Evolutionary conservation across 441 rosid genomes (phyloP), one percentile per base, ranked within the genome.

Genomic region (Syzygium syzygioides): DNA sequence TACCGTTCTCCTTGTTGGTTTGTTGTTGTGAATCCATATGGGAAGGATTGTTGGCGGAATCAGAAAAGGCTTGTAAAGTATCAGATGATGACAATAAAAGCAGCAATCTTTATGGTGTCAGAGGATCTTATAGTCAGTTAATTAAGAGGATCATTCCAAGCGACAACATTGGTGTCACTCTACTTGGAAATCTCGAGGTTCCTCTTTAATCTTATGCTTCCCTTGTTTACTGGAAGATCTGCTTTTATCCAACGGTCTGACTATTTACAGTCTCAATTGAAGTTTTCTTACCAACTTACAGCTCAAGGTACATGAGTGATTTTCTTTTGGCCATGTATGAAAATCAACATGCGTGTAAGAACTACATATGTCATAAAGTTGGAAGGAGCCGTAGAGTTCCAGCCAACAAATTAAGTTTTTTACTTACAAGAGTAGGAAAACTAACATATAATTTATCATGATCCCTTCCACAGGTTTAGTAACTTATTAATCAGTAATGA

Each of bases 101-200:
- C 59, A 54, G 93, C 85, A 87, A 76, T 71, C 62, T 88, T 32
- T 90, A 92, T 52, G 87, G 89, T 88, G 93, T 83, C 84, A 90
- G 87, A 86, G 90, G 89, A 91, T 90, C 89, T 86, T 89, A 84
- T 87, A 45, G 90, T 91, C 93, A n/a, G 57, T 89, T 94, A 87
- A 87, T 86, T 87, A 92, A 93, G 93, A 94, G 91, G 93, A 93
- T 90, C 90, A 89, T 97, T 89, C 89, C 85, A 45, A 94, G 98
- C 91, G 91, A 94, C 88, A 93, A 93, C 79, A 90, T 94, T 86
- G 94, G 96, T 83, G 66, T 94, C 87, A 79, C 93, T 91, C 91
- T 98, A 90, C 93, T 95, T 88, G 99, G 99, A 93, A 91, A 80
- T 91, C 92, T 98, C 48, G 94, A 96, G 99, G 99, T 97, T 88